phyloP scores from a whole-genome alignment of 2,329 filamentous ascomycete species.

The Talaromyces sp. region DNA sequence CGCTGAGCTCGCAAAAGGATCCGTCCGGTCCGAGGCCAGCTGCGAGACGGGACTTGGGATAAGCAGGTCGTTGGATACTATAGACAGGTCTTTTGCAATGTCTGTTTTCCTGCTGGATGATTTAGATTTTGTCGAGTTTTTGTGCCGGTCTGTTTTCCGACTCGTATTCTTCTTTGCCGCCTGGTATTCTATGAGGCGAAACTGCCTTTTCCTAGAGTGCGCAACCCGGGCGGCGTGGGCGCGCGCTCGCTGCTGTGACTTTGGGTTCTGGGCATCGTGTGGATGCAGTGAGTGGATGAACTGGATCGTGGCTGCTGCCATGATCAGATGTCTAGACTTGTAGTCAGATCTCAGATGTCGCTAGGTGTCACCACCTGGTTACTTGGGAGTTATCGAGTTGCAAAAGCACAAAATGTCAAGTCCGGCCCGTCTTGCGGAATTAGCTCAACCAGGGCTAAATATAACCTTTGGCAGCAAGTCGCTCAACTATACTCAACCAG shows the following conservation, averaged over 20 bases:
- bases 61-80: neutral
- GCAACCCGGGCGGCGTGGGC: slow-evolving; percentile 3
- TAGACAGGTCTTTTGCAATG: neutral
- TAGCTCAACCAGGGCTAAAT: no score
- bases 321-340: no score
- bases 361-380: no score
- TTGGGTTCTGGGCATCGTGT: neutral
- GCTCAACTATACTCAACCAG: no score
- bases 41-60: neutral
- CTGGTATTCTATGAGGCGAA: slow-evolving; percentile 2
- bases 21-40: neutral
- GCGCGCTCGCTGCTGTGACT: neutral
- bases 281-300: neutral
- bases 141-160: neutral
- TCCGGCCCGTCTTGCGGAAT: no score
- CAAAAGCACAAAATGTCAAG: no score
- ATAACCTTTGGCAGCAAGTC: no score
- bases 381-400: no score
- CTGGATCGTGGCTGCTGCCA: neutral
- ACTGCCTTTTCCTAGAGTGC: neutral
- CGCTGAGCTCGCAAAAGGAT: slow-evolving; percentile 1
- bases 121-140: neutral
- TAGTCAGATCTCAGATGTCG: no score
- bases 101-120: neutral
- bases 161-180: neutral